Evolutionary conservation across 176 grass and related monocot genomes (phyloP).

Genomic region (Carex parvula): DNA sequence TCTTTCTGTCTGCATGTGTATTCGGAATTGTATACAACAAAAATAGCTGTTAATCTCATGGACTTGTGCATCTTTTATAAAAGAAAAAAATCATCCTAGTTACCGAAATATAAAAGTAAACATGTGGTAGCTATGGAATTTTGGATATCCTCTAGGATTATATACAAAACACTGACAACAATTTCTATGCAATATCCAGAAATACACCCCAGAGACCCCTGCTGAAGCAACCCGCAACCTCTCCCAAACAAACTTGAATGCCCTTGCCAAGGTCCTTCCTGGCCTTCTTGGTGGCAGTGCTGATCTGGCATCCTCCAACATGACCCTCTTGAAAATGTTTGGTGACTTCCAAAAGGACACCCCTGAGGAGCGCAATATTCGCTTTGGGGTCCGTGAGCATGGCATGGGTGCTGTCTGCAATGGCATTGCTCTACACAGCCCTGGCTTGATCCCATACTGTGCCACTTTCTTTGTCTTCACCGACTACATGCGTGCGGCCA

Average conservation of each 20-base stretch:
- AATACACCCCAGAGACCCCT: constrained; percentile 80
- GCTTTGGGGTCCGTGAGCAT: constrained; percentile 95
- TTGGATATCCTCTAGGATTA: neutral
- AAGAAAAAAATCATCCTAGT: neutral
- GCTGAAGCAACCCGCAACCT: constrained; percentile 95
- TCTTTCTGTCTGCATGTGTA: neutral
- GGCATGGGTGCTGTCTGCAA: constrained; percentile 97
- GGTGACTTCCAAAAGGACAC: constrained; percentile 94
- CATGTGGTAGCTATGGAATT: neutral
- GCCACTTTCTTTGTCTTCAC: constrained; percentile 99
- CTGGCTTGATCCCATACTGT: constrained; percentile 88
- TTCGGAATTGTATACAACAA: neutral
- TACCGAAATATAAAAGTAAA: neutral
- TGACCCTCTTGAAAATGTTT: constrained; percentile 97
- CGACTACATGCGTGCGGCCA: constrained; percentile 96
- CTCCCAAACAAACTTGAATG: constrained; percentile 86
- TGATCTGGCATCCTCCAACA: constrained; percentile 99
- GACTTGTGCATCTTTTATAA: no score
- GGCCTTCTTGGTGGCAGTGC: constrained; percentile 92
- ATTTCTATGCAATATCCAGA: constrained; percentile 38
- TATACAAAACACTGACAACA: neutral
- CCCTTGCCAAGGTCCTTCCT: constrained; percentile 80
- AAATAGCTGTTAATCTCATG: neutral
- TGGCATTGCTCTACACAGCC: constrained; percentile 84
- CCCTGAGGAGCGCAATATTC: constrained; percentile 90